phyloP scores from a whole-genome alignment of 768 basidiomycete species.

The Tulasnella sp. region DNA sequence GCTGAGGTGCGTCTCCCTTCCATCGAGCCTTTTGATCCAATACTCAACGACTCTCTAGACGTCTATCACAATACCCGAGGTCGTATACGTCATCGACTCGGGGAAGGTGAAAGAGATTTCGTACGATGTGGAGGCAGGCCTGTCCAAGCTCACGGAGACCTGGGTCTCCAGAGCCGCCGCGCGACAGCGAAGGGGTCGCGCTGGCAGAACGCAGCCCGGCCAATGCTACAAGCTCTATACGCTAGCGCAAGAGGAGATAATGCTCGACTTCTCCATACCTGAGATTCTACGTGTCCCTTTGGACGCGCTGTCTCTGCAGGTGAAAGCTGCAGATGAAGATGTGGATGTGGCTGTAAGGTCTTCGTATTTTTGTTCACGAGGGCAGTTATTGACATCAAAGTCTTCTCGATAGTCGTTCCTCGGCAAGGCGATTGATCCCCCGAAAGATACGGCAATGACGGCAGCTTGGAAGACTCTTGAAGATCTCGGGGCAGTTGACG shows the following conservation, averaged over 20 bases:
- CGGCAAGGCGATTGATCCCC: slow-evolving; percentile 72
- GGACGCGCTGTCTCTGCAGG: slow-evolving; percentile 68
- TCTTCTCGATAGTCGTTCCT: slow-evolving; percentile 43
- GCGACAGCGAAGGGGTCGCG: slow-evolving; percentile 76
- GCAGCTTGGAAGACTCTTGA: slow-evolving; percentile 61
- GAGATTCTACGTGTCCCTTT: slow-evolving; percentile 84
- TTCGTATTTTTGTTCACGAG: slow-evolving; percentile 6
- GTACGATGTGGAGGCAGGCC: slow-evolving; percentile 54
- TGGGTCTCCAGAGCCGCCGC: slow-evolving; percentile 74
- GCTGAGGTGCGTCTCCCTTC: slow-evolving; percentile 51
- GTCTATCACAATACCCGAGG: slow-evolving; percentile 83
- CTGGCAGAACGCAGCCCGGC: slow-evolving; percentile 75
- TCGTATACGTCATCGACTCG: slow-evolving; percentile 73
- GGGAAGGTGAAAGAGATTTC: slow-evolving; percentile 81
- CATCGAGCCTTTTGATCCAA: background rate
- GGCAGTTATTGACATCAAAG: background rate
- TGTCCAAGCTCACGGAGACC: slow-evolving; percentile 67
- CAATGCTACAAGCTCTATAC: slow-evolving; percentile 86
- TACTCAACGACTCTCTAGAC: slow-evolving; percentile 40
- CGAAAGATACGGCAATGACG: slow-evolving; percentile 62
- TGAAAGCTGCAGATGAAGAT: slow-evolving; percentile 67
- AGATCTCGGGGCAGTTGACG: slow-evolving; percentile 68
- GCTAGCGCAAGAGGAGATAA: slow-evolving; percentile 51
- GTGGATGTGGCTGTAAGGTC: slow-evolving; percentile 60
- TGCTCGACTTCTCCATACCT: slow-evolving; percentile 66